phyloP scores from a whole-genome alignment of 345 rosid species.

The Boechera stricta region DNA sequence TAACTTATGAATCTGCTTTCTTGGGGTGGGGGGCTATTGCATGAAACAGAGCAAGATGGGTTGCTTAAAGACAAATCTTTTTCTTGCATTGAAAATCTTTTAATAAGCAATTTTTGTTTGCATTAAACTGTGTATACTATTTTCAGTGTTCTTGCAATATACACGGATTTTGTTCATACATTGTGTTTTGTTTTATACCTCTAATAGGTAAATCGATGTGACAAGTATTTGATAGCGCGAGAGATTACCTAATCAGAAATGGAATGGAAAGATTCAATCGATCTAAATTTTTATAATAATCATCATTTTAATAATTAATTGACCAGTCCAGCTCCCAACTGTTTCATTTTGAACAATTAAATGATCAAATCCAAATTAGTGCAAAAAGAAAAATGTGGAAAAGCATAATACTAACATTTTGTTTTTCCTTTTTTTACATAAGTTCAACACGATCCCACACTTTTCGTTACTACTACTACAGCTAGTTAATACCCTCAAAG shows the following conservation, averaged over 20 bases:
- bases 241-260: not conserved
- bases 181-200: not conserved
- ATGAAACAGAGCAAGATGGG: not conserved
- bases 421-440: conserved; percentile 1
- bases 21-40: not conserved
- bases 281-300: not conserved
- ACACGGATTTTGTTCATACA: not conserved
- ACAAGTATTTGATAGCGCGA: not conserved
- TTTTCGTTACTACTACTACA: conserved; percentile 23
- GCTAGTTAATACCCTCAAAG: conserved; percentile 18
- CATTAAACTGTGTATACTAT: not conserved
- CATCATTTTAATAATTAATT: too few species aligned
- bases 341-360: not conserved
- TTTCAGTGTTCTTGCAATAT: not conserved
- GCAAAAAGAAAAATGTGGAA: not conserved
- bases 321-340: not conserved
- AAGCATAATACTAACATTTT: not conserved
- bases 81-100: conserved; percentile 1
- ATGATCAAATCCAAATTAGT: not conserved
- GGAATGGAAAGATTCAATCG: too few species aligned
- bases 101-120: not conserved
- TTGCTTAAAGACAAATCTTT: not conserved
- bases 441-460: conserved; percentile 11
- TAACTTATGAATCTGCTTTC: conserved; percentile 41
- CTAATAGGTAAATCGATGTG: not conserved